Percentiles rank a stretch among this genome's conserved stretches.
Conservation (phyloP, 2,329 filamentous ascomycete species). For the Hypomyces rosellus region DNA sequence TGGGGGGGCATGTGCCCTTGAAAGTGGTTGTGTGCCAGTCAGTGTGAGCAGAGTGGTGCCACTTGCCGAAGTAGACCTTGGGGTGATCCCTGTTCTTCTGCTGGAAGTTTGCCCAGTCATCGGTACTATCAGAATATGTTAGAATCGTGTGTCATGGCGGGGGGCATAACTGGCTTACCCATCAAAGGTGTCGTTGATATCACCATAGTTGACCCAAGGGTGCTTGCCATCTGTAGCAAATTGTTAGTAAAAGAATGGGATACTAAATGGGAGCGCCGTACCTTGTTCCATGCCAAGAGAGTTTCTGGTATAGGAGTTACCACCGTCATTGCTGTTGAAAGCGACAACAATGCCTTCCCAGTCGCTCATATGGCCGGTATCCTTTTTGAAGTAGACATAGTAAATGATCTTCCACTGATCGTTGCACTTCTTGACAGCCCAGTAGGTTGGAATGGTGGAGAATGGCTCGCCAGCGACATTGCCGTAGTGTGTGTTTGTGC, state of each 20-base stretch:
- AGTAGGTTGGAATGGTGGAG: slow-evolving; percentile 15
- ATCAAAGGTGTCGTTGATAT: slow-evolving; percentile 17
- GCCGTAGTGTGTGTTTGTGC: slow-evolving; percentile 15
- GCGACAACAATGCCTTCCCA: slow-evolving; percentile 19
- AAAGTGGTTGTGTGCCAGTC: slow-evolving; percentile 14
- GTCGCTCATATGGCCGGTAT: slow-evolving; percentile 19
- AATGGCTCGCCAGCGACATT: slow-evolving; percentile 14
- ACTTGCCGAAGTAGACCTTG: slow-evolving; percentile 17
- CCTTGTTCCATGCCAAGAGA: slow-evolving; percentile 14
- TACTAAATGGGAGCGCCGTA: not conserved
- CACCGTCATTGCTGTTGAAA: slow-evolving; percentile 14
- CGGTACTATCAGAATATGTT: not conserved
- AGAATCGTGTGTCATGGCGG: not conserved
- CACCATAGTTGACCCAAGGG: slow-evolving; percentile 13
- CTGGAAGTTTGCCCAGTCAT: slow-evolving; percentile 12
- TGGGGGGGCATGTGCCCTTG: slow-evolving; percentile 15
- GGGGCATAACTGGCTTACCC: slow-evolving; percentile 5
- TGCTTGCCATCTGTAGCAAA: slow-evolving; percentile 11
- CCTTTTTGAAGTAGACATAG: slow-evolving; percentile 21
- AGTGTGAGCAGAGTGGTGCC: slow-evolving; percentile 14
- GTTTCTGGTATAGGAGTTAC: slow-evolving; percentile 11
- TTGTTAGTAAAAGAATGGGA: not conserved
- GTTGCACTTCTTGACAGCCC: slow-evolving; percentile 12
- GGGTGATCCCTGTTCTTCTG: slow-evolving; percentile 15
- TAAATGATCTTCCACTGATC: slow-evolving; percentile 18